These are phyloP conservation scores for Zygotorulaspora chibaensis DNA, from an alignment of 805 yeast species.

Conservation along the genomic window DNA sequence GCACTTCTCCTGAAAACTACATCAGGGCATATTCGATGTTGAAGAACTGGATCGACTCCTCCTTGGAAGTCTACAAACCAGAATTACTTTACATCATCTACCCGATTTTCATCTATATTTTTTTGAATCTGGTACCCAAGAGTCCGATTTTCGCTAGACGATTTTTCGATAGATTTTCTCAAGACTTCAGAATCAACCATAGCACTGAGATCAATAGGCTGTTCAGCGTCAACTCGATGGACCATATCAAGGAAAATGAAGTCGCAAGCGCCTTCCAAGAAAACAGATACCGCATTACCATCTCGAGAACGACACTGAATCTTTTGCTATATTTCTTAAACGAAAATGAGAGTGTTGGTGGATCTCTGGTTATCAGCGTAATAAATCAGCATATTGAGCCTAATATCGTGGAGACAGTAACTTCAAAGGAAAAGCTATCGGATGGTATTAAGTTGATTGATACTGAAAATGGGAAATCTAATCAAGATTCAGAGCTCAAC, in stretches of 20 bases:
- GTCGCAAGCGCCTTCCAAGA: constrained; percentile 70
- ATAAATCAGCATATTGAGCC: constrained; percentile 77
- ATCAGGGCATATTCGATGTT: constrained; percentile 76
- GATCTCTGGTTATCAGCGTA: constrained; percentile 76
- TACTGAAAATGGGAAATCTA: constrained; percentile 31
- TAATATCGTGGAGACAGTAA: constrained; percentile 37
- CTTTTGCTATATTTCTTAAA: constrained; percentile 79
- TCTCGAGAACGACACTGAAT: constrained; percentile 82
- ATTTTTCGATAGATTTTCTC: constrained; percentile 70
- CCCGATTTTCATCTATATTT: constrained; percentile 91
- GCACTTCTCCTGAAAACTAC: constrained; percentile 58
- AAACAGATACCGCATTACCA: constrained; percentile 67
- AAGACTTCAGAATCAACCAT: constrained; percentile 72
- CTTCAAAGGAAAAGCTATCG: constrained; percentile 29
- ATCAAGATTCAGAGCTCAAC: constrained; percentile 27
- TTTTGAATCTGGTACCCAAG: constrained; percentile 69
- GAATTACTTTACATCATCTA: constrained; percentile 79
- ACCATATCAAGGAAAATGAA: constrained; percentile 78
- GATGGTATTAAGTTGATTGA: constrained; percentile 34
- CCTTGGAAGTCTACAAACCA: constrained; percentile 85
- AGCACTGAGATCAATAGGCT: constrained; percentile 70
- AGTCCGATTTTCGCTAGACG: constrained; percentile 58
- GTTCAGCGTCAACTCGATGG: constrained; percentile 69
- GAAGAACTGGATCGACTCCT: constrained; percentile 84
- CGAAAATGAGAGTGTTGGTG: constrained; percentile 90